These are phyloP conservation scores for Xylariaceae sp. DNA, from an alignment of 2,329 filamentous ascomycete species.

Conservation along the genomic window DNA sequence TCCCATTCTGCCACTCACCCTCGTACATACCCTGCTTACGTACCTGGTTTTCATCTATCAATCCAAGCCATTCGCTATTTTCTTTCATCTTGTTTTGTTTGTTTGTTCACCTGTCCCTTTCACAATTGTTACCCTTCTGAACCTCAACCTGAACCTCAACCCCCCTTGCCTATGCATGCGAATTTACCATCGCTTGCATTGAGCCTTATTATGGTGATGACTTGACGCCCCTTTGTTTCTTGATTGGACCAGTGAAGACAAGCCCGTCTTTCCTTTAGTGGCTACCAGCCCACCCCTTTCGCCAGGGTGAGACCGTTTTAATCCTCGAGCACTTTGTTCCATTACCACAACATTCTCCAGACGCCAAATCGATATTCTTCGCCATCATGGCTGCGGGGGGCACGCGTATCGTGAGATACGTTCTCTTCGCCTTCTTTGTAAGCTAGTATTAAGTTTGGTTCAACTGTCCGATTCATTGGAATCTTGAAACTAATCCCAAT, in stretches of 20 bases:
- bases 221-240: constrained; percentile 32
- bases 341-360: constrained; percentile 9
- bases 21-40: too few relatives aligned
- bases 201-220: constrained; percentile 26
- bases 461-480: background rate
- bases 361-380: constrained; percentile 10
- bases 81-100: constrained; percentile 8
- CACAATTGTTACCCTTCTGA: background rate
- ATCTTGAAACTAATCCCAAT: constrained; percentile 24
- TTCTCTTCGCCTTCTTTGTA: constrained; percentile 85
- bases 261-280: constrained; percentile 20
- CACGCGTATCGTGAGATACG: constrained; percentile 74
- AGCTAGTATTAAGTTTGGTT: constrained; percentile 38
- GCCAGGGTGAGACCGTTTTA: constrained; percentile 13
- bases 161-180: constrained; percentile 4
- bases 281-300: constrained; percentile 23
- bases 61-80: constrained; percentile 11
- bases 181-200: constrained; percentile 12
- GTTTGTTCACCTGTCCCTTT: too few relatives aligned
- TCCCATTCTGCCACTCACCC: background rate
- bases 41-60: background rate
- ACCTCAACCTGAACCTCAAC: constrained; percentile 4
- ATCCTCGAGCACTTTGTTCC: constrained; percentile 10
- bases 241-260: constrained; percentile 19
- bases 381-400: constrained; percentile 65